These are phyloP conservation scores for Coemansia sp. DNA, from an alignment of 192 early-diverging fungal genomes.

Conservation along the genomic window DNA sequence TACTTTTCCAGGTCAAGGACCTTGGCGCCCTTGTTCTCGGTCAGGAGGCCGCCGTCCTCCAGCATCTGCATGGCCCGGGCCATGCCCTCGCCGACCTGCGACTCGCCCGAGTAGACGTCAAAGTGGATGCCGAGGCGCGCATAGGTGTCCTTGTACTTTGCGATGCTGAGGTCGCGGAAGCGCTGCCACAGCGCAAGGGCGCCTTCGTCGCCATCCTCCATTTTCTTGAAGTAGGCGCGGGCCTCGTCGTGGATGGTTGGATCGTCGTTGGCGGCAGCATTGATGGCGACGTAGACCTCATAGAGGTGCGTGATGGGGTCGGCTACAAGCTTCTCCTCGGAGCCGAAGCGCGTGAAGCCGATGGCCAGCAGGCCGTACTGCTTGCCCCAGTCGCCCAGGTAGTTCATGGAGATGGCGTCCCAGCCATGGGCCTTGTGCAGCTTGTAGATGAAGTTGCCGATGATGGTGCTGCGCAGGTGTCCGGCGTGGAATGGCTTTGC, in stretches of 20 bases:
- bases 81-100: constrained; percentile 80
- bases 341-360: constrained; percentile 80
- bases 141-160: constrained; percentile 91
- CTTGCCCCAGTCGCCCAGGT: constrained; percentile 99
- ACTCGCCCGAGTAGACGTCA: constrained; percentile 95
- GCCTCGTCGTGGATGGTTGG: constrained; percentile 76
- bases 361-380: constrained; percentile 96
- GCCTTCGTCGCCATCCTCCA: constrained; percentile 89
- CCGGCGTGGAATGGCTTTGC: constrained; percentile 99
- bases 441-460: constrained; percentile 90
- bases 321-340: constrained; percentile 69
- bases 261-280: constrained; percentile 69
- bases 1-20: constrained; percentile 80
- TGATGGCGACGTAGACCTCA: constrained; percentile 90
- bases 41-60: constrained; percentile 66
- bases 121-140: constrained; percentile 88
- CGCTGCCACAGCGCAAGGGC: constrained; percentile 81
- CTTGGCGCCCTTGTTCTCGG: constrained; percentile 76
- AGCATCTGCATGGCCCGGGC: constrained; percentile 69
- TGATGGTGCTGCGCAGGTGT: constrained; percentile 96
- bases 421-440: constrained; percentile 83
- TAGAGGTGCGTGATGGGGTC: constrained; percentile 92
- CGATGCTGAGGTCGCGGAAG: constrained; percentile 88
- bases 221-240: constrained; percentile 87
- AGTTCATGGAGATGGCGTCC: constrained; percentile 93